Evolutionary conservation across 306 rosid genomes (phyloP).

Genomic region (Parietaria judaica): DNA sequence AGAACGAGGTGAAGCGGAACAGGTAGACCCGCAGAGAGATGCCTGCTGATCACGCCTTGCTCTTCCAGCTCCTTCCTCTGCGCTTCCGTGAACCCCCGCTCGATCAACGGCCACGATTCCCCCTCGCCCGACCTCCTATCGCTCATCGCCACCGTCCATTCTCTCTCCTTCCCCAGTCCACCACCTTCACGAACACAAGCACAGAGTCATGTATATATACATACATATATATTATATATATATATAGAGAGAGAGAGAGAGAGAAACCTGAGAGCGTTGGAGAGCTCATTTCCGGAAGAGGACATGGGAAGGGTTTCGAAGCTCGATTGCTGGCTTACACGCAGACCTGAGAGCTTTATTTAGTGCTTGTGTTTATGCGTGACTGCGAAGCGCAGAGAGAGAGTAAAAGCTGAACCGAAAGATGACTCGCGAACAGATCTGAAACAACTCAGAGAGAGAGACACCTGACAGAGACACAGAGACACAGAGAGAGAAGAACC

Average conservation of each 20-base stretch:
- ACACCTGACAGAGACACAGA: background rate
- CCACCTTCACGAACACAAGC: slow-evolving; percentile 10
- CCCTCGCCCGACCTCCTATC: slow-evolving; percentile 18
- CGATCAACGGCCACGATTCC: slow-evolving; percentile 18
- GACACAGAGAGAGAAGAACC: background rate
- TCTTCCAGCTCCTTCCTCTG: slow-evolving; percentile 58
- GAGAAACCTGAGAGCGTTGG: slow-evolving; percentile 10
- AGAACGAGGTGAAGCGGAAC: slow-evolving; percentile 46
- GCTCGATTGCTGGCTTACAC: background rate
- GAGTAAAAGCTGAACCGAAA: background rate
- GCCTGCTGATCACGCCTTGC: slow-evolving; percentile 52
- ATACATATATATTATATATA: background rate
- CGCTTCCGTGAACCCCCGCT: slow-evolving; percentile 32
- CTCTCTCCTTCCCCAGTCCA: slow-evolving; percentile 32
- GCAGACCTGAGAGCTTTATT: background rate
- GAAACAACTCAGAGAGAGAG: background rate
- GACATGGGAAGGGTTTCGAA: background rate
- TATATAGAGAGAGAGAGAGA: background rate
- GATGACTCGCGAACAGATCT: background rate
- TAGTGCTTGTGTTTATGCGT: slow-evolving; percentile 15
- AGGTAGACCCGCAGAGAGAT: slow-evolving; percentile 35
- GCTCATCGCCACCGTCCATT: slow-evolving; percentile 22
- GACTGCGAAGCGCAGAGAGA: background rate
- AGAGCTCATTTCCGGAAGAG: slow-evolving; percentile 7
- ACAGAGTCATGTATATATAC: background rate